Conservation (phyloP, 1,284 basidiomycete species). For the Flammula alnicola region DNA sequence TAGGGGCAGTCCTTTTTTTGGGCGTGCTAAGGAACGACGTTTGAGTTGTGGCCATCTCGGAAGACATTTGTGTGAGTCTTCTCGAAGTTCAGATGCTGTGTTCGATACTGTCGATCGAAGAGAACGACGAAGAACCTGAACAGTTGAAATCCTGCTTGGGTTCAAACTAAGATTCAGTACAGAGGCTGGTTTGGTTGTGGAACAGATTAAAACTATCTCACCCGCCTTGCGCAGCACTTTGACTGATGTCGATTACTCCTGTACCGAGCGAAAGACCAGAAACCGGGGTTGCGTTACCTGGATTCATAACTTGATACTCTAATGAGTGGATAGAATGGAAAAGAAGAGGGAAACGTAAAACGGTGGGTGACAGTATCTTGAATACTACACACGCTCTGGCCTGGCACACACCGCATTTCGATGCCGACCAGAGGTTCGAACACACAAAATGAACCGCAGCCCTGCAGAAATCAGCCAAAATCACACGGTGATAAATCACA, state of each 20-base stretch:
- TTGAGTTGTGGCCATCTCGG: conserved; percentile 14
- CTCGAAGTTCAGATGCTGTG: conserved; percentile 24
- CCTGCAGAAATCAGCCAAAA: conserved; percentile 11
- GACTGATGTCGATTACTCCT: conserved; percentile 6
- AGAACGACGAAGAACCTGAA: conserved; percentile 23
- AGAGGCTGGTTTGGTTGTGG: conserved; percentile 12
- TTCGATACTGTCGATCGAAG: conserved; percentile 22
- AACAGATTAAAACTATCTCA: conserved; percentile 10
- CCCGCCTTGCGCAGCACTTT: conserved; percentile 18
- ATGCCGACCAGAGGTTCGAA: conserved; percentile 11
- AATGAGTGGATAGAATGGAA: conserved; percentile 8
- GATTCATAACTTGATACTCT: conserved; percentile 15
- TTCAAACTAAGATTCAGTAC: conserved; percentile 12
- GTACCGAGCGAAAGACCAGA: conserved; percentile 2
- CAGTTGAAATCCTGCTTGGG: conserved; percentile 16
- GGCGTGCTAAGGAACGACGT: conserved; percentile 16
- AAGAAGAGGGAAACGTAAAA: conserved; percentile 11
- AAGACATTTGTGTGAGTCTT: conserved; percentile 11
- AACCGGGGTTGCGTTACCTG: background rate
- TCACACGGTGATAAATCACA: conserved; percentile 24
- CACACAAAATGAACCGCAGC: conserved; percentile 13
- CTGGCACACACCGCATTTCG: conserved; percentile 12
- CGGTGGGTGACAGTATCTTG: conserved; percentile 16
- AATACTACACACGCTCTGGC: background rate
- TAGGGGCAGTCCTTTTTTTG: conserved; percentile 27